Evolutionary conservation across 1,284 basidiomycete genomes (phyloP).

Genomic region (Ceratobasidium sp.): DNA sequence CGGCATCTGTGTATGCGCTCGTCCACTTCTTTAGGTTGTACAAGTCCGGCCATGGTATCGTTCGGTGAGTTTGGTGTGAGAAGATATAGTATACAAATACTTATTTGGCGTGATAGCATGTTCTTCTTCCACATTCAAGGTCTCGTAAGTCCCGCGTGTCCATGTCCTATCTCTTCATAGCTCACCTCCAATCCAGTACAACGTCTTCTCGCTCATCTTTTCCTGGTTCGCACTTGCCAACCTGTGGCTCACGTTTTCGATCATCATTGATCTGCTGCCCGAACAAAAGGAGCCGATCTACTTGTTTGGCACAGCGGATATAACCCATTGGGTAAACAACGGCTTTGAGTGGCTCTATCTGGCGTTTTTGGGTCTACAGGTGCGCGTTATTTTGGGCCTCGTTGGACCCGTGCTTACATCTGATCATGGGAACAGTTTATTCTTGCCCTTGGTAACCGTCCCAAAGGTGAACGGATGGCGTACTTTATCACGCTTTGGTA

Average conservation of each 20-base stretch:
- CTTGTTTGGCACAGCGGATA: constrained; percentile 69
- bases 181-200: constrained; percentile 63
- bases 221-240: constrained; percentile 94
- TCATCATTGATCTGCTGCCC: constrained; percentile 91
- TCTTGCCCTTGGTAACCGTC: constrained; percentile 93
- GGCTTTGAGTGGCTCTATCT: constrained; percentile 89
- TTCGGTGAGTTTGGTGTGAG: constrained; percentile 54
- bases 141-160: constrained; percentile 61
- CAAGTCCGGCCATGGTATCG: constrained; percentile 79
- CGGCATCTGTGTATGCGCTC: constrained; percentile 94
- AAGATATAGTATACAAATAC: not conserved
- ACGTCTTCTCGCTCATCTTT: constrained; percentile 80
- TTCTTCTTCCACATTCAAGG: constrained; percentile 96
- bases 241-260: constrained; percentile 94
- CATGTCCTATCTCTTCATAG: constrained; percentile 9
- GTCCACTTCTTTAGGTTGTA: constrained; percentile 95
- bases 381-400: constrained; percentile 18
- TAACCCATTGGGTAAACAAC: constrained; percentile 88
- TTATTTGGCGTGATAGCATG: constrained; percentile 59
- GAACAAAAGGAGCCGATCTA: constrained; percentile 58
- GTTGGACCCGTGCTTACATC: constrained; percentile 25
- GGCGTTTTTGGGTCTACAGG: constrained; percentile 77
- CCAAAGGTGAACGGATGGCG: constrained; percentile 88
- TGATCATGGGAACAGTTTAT: constrained; percentile 70
- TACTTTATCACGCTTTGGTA: constrained; percentile 84